A percentile compares a stretch with the other conserved stretches of the same genome.
phyloP scores from a whole-genome alignment of 768 basidiomycete genomes.

The Boletellus sp. region DNA sequence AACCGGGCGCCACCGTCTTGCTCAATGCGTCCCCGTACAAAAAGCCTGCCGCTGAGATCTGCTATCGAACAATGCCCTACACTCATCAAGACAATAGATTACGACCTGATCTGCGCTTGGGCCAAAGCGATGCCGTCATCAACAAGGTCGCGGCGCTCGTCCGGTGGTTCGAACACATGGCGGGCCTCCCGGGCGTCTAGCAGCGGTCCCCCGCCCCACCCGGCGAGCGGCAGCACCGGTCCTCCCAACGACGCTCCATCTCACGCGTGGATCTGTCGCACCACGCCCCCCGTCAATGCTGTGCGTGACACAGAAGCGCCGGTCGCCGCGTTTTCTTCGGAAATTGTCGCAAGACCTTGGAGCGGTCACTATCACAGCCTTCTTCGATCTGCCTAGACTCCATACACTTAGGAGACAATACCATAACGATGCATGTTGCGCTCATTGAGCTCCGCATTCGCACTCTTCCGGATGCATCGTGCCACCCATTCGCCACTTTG shows the following conservation, averaged over 20 bases:
- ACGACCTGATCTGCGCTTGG: conserved; percentile 71
- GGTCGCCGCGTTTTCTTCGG: conserved; percentile 23
- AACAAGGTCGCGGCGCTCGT: conserved; percentile 64
- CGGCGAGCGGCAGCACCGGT: conserved; percentile 17
- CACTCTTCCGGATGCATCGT: conserved; percentile 2
- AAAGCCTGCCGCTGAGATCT: conserved; percentile 60
- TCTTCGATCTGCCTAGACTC: conserved; percentile 18
- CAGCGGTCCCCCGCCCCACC: not conserved
- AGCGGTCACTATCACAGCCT: conserved; percentile 18
- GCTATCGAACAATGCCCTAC: conserved; percentile 75
- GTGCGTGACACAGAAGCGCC: conserved; percentile 25
- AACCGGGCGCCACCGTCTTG: conserved; percentile 41
- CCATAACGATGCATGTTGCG: conserved; percentile 14
- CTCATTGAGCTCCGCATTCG: conserved; percentile 11
- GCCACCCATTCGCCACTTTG: conserved; percentile 14
- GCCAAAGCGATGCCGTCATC: conserved; percentile 64
- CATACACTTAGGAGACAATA: conserved; percentile 6
- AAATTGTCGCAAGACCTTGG: conserved; percentile 19
- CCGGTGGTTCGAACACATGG: conserved; percentile 70
- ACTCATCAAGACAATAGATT: conserved; percentile 54
- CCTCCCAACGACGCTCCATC: not conserved
- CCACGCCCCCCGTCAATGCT: conserved; percentile 15
- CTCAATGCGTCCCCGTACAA: conserved; percentile 69
- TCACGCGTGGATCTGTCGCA: conserved; percentile 9
- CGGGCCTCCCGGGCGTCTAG: conserved; percentile 44